Evolutionary conservation across 306 rosid species (phyloP).

Genomic region (Coriaria nepalensis): DNA sequence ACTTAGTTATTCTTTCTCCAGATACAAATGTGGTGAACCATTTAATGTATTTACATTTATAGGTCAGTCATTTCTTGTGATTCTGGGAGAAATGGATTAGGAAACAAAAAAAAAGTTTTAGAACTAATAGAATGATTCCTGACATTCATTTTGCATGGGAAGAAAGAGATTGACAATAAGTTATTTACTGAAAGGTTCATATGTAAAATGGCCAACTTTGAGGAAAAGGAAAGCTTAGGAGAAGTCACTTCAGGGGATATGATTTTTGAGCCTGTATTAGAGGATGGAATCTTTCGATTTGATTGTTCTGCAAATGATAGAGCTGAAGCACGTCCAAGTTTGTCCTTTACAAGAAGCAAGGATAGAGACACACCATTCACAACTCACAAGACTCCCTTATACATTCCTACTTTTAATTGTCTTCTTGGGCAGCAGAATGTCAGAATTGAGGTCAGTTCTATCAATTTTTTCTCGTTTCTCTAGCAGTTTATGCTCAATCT

Average conservation of each 20-base stretch:
- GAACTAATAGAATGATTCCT: background rate
- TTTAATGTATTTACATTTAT: too few relatives aligned
- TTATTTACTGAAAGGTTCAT: constrained; percentile 15
- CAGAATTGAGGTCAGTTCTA: constrained; percentile 54
- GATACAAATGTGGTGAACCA: too few relatives aligned
- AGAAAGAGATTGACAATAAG: constrained; percentile 27
- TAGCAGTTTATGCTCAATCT: background rate
- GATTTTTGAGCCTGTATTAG: constrained; percentile 63
- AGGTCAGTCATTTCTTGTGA: background rate
- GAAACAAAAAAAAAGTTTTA: background rate
- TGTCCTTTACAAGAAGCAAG: constrained; percentile 45
- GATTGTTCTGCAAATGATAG: constrained; percentile 66
- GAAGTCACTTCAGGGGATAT: constrained; percentile 43
- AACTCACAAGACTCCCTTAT: constrained; percentile 36
- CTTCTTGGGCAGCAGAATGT: constrained; percentile 49
- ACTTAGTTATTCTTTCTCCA: too few relatives aligned
- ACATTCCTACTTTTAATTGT: constrained; percentile 46
- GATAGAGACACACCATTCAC: constrained; percentile 45
- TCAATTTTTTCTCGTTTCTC: background rate
- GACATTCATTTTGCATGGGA: constrained; percentile 27
- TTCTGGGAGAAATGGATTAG: background rate
- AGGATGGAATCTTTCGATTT: constrained; percentile 71
- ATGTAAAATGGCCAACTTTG: constrained; percentile 35
- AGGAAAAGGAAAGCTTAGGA: constrained; percentile 20
- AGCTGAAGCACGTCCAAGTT: constrained; percentile 55